Percentiles rank a stretch among this genome's conserved stretches.
These are phyloP conservation scores for Rosa multiflora DNA, from an alignment of 306 rosid genomes.

Conservation along the genomic window DNA sequence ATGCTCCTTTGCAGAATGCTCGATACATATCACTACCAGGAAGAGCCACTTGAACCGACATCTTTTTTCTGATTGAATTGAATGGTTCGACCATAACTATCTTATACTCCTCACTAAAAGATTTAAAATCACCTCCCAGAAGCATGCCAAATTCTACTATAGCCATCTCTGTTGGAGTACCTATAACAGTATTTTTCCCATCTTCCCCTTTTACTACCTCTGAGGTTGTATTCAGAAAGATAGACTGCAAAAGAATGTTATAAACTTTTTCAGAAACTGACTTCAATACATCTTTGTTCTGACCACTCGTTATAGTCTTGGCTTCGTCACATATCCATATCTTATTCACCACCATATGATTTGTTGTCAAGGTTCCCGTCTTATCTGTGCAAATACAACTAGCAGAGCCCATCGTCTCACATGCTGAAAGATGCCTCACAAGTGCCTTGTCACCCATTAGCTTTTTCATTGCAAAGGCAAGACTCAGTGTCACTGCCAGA, in stretches of 20 bases:
- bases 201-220: slow-evolving; percentile 65
- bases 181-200: slow-evolving; percentile 53
- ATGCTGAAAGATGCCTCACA: slow-evolving; percentile 86
- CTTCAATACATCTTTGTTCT: slow-evolving; percentile 34
- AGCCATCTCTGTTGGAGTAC: slow-evolving; percentile 83
- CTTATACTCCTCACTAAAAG: slow-evolving; percentile 45
- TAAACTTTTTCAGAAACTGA: slow-evolving; percentile 32
- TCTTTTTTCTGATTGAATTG: slow-evolving; percentile 66
- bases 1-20: slow-evolving; percentile 90
- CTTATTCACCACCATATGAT: slow-evolving; percentile 81
- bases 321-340: slow-evolving; percentile 66
- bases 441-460: slow-evolving; percentile 84
- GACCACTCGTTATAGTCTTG: slow-evolving; percentile 23
- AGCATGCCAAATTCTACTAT: slow-evolving; percentile 69
- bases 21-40: slow-evolving; percentile 41
- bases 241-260: slow-evolving; percentile 64
- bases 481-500: slow-evolving; percentile 88
- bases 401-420: slow-evolving; percentile 96
- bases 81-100: slow-evolving; percentile 72
- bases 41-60: slow-evolving; percentile 69
- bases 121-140: slow-evolving; percentile 51
- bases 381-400: slow-evolving; percentile 85
- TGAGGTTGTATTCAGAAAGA: slow-evolving; percentile 71
- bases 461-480: slow-evolving; percentile 92
- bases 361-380: slow-evolving; percentile 87